phyloP scores from a whole-genome alignment of 179 eudicot species.

The Drosera spatulata region DNA sequence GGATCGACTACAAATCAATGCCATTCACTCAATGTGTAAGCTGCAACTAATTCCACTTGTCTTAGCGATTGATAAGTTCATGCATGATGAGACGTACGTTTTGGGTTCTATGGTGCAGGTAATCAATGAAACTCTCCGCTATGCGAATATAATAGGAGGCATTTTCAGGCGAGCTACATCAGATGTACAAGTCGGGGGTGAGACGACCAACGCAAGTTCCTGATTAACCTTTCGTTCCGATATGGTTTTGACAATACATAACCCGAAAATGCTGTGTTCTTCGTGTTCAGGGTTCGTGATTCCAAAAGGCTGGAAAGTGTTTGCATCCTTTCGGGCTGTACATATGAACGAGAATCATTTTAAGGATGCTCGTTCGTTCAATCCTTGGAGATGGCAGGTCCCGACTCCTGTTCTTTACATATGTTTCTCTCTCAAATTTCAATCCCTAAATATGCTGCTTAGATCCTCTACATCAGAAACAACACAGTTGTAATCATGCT shows the following conservation, averaged over 20 bases:
- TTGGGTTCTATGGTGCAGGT: conserved; percentile 32
- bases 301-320: conserved; percentile 94
- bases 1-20: conserved; percentile 95
- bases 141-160: conserved; percentile 86
- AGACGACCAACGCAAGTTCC: background rate
- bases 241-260: too few relatives aligned
- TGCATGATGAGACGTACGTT: too few relatives aligned
- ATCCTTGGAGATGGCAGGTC: conserved; percentile 99
- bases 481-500: too few relatives aligned
- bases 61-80: too few relatives aligned
- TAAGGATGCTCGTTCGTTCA: conserved; percentile 81
- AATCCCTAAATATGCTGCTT: too few relatives aligned
- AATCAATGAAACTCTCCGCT: conserved; percentile 72
- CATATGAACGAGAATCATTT: conserved; percentile 67
- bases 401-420: background rate
- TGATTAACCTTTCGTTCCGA: too few relatives aligned
- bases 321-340: conserved; percentile 81
- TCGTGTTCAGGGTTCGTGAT: conserved; percentile 56
- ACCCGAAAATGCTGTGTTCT: background rate
- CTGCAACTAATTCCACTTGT: background rate
- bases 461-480: too few relatives aligned
- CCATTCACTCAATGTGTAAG: conserved; percentile 97
- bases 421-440: background rate
- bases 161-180: conserved; percentile 74
- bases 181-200: conserved; percentile 67